Evolutionary conservation across 257 asterid genomes (phyloP), one percentile per base, ranked within the genome.

Genomic region (Parsonsia alboflavescens): DNA sequence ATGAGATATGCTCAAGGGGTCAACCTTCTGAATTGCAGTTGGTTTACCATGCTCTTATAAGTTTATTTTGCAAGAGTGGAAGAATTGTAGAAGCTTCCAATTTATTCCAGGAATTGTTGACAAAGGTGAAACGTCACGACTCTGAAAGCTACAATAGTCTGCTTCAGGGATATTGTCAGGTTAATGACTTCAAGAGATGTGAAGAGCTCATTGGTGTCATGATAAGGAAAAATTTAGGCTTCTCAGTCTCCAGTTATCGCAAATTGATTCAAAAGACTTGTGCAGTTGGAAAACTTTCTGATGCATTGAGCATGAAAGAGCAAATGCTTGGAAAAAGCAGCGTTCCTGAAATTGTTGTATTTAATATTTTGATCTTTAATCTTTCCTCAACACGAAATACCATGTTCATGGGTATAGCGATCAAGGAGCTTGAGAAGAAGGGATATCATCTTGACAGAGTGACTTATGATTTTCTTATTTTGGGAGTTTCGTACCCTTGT

Each of bases 331-430:
- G 74, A 19, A 78, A 82, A 73, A 77, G 76, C 16, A 41, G 77
- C 77, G 53, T 79, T 71, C 85, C 96, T 0, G 76, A 80, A 79
- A 71, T 81, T 30, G 79, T 80, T 78, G 69, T 86, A 19, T 76
- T 81, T 63, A 90, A 89, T 53, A 85, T 90, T 62, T 74, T 90
- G 88, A 82, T 90, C 63, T 87, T 89, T 74, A 81, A 82, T 82
- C 64, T 94, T 69, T 85, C 88, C 49, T 81, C 85, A 17, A 68
- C 61, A 66, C 70, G 64, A 22, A 76, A 82, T 68, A 45, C 56
- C 39, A 76, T 73, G 42, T 74, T 85, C 75, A 77, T 85, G 81
- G 75, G 84, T 72, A 42, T 68, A 44, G 59, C 86, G 52, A 71
- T 89, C 16, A 71, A 76, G 10, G 83, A 84, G 71, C 57, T 90